Conservation (phyloP, 163 green algal genomes). For the Volvox carteri region DNA sequence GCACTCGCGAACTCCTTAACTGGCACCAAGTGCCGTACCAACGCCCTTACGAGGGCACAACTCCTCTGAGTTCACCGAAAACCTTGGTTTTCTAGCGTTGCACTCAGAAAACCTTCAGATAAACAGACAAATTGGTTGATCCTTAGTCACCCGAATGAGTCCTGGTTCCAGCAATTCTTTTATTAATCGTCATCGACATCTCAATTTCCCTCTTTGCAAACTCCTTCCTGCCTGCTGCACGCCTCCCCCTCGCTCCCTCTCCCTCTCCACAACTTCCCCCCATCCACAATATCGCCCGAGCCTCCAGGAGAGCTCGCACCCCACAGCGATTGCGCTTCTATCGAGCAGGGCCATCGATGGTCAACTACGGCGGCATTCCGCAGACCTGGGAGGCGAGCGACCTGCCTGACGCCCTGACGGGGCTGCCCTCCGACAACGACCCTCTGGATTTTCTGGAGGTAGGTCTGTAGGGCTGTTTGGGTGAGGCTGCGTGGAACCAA, state of each 20-base stretch:
- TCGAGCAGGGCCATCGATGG: conserved; percentile 22
- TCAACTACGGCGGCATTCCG: conserved; percentile 43
- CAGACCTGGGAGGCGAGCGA: conserved; percentile 54
- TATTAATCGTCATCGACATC: background rate
- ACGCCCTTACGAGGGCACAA: no score
- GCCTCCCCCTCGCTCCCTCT: background rate
- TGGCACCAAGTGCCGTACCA: no score
- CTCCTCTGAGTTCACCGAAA: no score
- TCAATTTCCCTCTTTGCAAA: background rate
- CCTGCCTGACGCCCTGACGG: conserved; percentile 10
- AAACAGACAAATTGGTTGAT: no score
- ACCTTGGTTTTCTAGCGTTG: no score
- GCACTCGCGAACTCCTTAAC: no score
- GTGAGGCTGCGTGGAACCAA: no score
- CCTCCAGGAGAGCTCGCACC: background rate
- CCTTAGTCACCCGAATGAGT: no score
- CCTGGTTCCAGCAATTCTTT: no score
- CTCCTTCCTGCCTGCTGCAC: background rate
- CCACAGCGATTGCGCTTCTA: conserved; percentile 32
- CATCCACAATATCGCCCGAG: background rate
- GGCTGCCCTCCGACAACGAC: conserved; percentile 46
- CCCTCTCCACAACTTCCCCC: background rate
- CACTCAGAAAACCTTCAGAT: no score
- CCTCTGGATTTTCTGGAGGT: conserved; percentile 52
- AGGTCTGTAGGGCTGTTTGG: no score